These are phyloP conservation scores for Setaria viridis DNA, from an alignment of 202 grass and related monocot genomes.

Conservation along the genomic window DNA sequence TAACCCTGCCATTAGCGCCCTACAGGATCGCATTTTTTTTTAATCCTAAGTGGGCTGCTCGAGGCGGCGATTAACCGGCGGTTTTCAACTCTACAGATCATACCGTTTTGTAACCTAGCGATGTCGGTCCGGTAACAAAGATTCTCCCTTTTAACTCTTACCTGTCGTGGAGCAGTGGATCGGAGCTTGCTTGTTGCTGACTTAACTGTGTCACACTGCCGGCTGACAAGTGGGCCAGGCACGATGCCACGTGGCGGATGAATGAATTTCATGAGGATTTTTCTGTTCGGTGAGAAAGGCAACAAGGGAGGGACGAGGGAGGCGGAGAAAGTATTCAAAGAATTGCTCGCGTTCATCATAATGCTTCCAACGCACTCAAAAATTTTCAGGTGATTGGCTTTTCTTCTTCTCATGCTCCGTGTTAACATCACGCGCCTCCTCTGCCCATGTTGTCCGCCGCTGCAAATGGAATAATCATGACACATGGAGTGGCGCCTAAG, in stretches of 20 bases:
- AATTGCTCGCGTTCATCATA: constrained; percentile 29
- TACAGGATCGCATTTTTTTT: constrained; percentile 40
- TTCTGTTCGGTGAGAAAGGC: background rate
- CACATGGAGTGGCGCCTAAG: constrained; percentile 17
- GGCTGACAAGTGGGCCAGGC: background rate
- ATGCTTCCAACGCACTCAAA: constrained; percentile 30
- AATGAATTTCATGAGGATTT: background rate
- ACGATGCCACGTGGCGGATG: background rate
- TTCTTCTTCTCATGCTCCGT: constrained; percentile 11
- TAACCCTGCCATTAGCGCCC: constrained; percentile 37
- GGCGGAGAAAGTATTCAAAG: background rate
- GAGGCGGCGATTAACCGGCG: constrained; percentile 44
- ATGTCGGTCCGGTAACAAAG: constrained; percentile 21
- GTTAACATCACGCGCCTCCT: constrained; percentile 21
- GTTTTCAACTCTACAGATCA: constrained; percentile 54
- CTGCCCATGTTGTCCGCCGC: background rate
- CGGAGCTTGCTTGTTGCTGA: background rate
- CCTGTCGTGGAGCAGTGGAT: constrained; percentile 18
- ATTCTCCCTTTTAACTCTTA: background rate
- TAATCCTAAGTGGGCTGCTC: constrained; percentile 54
- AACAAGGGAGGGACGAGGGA: background rate
- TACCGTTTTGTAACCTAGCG: constrained; percentile 23
- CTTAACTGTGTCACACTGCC: background rate
- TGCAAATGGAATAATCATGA: constrained; percentile 49
- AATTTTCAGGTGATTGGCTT: background rate